Evolutionary conservation across 1,284 basidiomycete genomes (phyloP).

Genomic region (Cutaneotrichosporon sp.): DNA sequence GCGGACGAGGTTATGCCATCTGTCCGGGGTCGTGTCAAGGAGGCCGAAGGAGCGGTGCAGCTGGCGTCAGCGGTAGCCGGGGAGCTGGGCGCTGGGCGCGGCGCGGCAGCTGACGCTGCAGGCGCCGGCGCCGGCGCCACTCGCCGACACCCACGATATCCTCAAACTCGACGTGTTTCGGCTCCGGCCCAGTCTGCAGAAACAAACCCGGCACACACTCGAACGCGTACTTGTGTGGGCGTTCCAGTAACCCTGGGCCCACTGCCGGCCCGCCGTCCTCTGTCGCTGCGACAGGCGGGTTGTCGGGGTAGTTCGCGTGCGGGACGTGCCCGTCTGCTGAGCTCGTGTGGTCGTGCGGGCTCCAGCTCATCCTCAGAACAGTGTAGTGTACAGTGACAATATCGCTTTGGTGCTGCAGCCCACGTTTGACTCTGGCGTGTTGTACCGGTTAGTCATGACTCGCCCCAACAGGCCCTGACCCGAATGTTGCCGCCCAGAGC

Average conservation of each 20-base stretch:
- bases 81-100: no score
- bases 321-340: neutral
- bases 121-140: no score
- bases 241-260: constrained; percentile 23
- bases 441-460: no score
- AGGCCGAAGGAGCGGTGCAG: constrained; percentile 39
- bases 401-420: no score
- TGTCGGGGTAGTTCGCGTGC: constrained; percentile 17
- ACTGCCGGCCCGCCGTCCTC: constrained; percentile 32
- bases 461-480: no score
- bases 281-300: constrained; percentile 35
- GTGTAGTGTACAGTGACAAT: no score
- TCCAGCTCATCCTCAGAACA: neutral
- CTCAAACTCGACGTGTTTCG: constrained; percentile 32
- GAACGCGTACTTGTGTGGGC: constrained; percentile 30
- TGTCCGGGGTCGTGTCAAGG: constrained; percentile 32
- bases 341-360: neutral
- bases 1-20: constrained; percentile 40
- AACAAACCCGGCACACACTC: constrained; percentile 41
- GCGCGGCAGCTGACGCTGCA: no score
- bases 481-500: no score
- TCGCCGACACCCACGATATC: constrained; percentile 29
- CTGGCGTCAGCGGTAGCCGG: constrained; percentile 16
- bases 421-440: neutral
- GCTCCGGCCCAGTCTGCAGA: constrained; percentile 35